Evolutionary conservation across 1,139 yeast genomes (phyloP).

Genomic region (Torulaspora pretoriensis): DNA sequence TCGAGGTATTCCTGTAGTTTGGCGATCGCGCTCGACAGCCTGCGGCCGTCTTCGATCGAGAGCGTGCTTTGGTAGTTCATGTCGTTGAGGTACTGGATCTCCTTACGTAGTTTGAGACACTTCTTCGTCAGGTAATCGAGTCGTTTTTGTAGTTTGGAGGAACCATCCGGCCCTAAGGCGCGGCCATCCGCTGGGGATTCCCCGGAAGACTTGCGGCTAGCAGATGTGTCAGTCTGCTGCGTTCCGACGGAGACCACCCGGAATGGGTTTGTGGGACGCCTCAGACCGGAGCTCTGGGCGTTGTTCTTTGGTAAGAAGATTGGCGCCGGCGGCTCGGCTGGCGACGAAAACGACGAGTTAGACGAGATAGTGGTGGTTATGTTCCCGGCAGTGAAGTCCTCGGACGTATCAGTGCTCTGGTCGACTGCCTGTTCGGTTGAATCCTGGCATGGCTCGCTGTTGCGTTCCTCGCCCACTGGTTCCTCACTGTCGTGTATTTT

Average conservation of each 20-base stretch:
- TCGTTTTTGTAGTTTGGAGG: constrained; percentile 26
- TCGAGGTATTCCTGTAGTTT: constrained; percentile 40
- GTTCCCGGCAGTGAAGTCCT: constrained; percentile 11
- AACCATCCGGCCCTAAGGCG: constrained; percentile 12
- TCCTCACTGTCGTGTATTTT: not conserved
- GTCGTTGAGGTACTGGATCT: constrained; percentile 37
- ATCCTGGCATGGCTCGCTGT: not conserved
- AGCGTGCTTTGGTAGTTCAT: constrained; percentile 38
- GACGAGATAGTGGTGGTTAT: constrained; percentile 5
- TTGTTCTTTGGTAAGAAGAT: constrained; percentile 18
- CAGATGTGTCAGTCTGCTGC: constrained; percentile 12
- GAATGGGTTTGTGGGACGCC: constrained; percentile 32
- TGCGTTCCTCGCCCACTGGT: not conserved
- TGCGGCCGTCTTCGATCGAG: constrained; percentile 38
- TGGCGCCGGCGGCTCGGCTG: constrained; percentile 9
- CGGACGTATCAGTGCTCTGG: constrained; percentile 14
- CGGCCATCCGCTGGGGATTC: constrained; percentile 4
- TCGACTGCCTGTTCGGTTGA: constrained; percentile 4
- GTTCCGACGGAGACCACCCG: constrained; percentile 34
- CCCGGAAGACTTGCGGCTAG: constrained; percentile 15
- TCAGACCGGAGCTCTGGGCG: constrained; percentile 7
- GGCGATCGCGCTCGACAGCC: constrained; percentile 37
- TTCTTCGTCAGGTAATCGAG: constrained; percentile 32
- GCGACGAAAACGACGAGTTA: constrained; percentile 8
- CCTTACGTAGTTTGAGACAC: constrained; percentile 37